Base-by-base conservation (phyloP, 371 early-diverging fungal species). In the Circinella umbellata region DNA sequence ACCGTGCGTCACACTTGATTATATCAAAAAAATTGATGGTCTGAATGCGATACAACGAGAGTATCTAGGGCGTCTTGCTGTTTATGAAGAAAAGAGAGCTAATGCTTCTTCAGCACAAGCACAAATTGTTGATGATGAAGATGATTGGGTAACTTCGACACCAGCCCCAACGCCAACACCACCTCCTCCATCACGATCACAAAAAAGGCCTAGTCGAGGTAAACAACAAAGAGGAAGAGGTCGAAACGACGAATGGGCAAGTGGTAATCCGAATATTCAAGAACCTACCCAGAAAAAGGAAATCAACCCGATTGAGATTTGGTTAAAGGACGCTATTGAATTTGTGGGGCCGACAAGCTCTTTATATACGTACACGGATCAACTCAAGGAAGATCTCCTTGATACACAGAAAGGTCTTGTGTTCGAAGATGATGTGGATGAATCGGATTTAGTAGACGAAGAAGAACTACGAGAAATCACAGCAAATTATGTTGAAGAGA, bases 391-490 rank as follows among this genome's bases (percentile, higher is more conserved):
- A 55, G 69, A 67, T 14, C 34, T 80, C 4, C 60, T 82, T 20
- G 80, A 82, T 14, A 71, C 75, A 64, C 67, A 76, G 35, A 75
- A 80, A 61, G 85, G 82, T 0, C 20, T 71, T 0, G 51, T 76
- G 0, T 79, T 79, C 64, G 77, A 77, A 9, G 74, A 83, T 3
- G 76, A 73, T 36, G 73, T 71, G 10, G 85, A 87, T 34, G 80
- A 86, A 27, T 69, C 77, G 0, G 81, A 82, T 4, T 68, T 83
- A 42, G 79, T 86, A 46, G 90, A 88, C 63, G 87, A 88, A 61
- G 90, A 90, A 17, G 84, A 86, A 36, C 38, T 87, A 1, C 62
- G 80, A 34, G 88, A 86, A 8, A 73, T 82, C 3, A 73, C 73
- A 4, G 78, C 75, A n/a, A 85, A 83, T 47, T 88, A 80, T 53